Evolutionary conservation across 2,329 filamentous ascomycete genomes (phyloP), one percentile per base, ranked within the genome.

Genomic region (Drechmeria coniospora): DNA sequence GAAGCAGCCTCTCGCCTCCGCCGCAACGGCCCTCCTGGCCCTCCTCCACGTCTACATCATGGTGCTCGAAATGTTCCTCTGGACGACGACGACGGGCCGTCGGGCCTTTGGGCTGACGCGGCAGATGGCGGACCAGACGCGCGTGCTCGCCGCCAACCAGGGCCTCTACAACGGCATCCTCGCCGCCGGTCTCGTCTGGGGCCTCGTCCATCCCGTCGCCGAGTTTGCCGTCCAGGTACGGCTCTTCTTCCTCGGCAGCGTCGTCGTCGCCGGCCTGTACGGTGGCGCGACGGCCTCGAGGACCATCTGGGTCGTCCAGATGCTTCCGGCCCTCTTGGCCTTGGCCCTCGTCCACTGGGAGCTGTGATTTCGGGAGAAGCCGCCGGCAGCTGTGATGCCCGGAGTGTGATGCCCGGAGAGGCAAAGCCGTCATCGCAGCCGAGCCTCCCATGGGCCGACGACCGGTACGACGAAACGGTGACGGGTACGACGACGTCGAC

Each of bases 141-240:
- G 51, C 34, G 38, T 46, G 4, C 46, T 66, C 20, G 62, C 59
- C 25, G 57, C 57, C 28, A 66, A 65, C 42, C 61, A 65, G 39
- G 62, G 62, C 13, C 48, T 66, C 5, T 66, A 66, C 47, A 66
- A 66, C 39, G 61, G 62, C 23, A 63, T 66, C 30, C 47, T 66
- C n/a, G 55, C 60, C 3, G 60, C 60, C 2, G 62, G 62, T 0
- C 42, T 66, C 2, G 32, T 46, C 15, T 66, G 62, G 62, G 52
- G 55, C 3, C 35, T 64, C n/a, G n/a, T 46, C 4, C 60, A 66
- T 37, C 59, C 61, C 1, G 48, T 51, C 5, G 29, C 46, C 6
- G 53, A 45, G 21, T 55, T 66, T 32, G 53, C 49, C 11, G 36
- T 29, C 4, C 56, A 66, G 44, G 46, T 66, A 26, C 45, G 50